phyloP scores from a whole-genome alignment of 1,139 yeast species.

The Hemisphaericaspora xylofermentans region DNA sequence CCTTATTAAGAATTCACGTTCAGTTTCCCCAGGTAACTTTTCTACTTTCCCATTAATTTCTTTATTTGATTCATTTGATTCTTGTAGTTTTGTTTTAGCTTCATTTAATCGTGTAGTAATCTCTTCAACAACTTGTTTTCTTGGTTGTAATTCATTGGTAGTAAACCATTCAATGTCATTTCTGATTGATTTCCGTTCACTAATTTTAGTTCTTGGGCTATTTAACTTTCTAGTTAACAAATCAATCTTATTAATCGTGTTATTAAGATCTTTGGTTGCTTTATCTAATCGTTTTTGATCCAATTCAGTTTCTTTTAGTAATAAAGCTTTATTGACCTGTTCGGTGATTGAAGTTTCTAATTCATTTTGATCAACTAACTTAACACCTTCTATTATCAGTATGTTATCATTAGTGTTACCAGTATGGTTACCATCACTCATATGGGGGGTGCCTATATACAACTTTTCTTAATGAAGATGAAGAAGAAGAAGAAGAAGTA shows the following conservation, averaged over 20 bases:
- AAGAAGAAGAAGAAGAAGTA: too few relatives aligned
- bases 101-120: constrained; percentile 55
- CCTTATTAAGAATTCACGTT: constrained; percentile 75
- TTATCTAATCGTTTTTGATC: constrained; percentile 75
- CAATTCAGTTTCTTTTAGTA: constrained; percentile 63
- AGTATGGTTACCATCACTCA: constrained; percentile 1
- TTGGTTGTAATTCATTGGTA: constrained; percentile 50
- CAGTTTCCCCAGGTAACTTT: constrained; percentile 65
- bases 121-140: constrained; percentile 62
- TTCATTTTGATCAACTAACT: constrained; percentile 70
- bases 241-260: constrained; percentile 42
- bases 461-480: too few relatives aligned
- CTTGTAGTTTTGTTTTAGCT: constrained; percentile 22
- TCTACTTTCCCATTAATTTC: constrained; percentile 20
- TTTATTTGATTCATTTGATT: constrained; percentile 5
- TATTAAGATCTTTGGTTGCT: constrained; percentile 48
- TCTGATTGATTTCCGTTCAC: constrained; percentile 56
- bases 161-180: constrained; percentile 57
- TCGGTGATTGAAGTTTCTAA: constrained; percentile 70
- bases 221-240: constrained; percentile 48
- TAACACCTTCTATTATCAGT: constrained; percentile 23
- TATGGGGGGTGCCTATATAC: background rate
- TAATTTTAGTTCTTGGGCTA: constrained; percentile 60
- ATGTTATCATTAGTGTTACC: too few relatives aligned
- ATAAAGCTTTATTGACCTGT: constrained; percentile 63